These are phyloP conservation scores for Taiozyma onychis DNA, from an alignment of 1,139 yeast genomes.

Conservation along the genomic window DNA sequence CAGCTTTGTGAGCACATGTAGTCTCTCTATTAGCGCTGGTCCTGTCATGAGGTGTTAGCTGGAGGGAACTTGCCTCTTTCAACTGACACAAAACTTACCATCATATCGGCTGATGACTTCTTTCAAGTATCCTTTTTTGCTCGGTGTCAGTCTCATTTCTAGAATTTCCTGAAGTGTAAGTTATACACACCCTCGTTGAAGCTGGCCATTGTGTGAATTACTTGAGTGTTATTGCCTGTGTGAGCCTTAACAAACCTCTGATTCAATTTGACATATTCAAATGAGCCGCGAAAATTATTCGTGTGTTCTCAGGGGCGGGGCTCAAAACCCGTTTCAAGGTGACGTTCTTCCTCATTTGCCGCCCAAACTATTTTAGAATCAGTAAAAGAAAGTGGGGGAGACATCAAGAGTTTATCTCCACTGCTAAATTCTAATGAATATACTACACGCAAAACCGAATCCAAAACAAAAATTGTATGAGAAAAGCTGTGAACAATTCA, in stretches of 20 bases:
- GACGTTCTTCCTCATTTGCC: too few species aligned
- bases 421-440: too few species aligned
- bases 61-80: background rate
- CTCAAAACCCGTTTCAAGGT: too few species aligned
- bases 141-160: background rate
- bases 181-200: background rate
- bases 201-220: background rate
- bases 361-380: too few species aligned
- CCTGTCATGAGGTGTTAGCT: slow-evolving; percentile 4
- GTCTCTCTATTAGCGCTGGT: slow-evolving; percentile 12
- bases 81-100: background rate
- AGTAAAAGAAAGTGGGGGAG: too few species aligned
- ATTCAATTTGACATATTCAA: background rate
- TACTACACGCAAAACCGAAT: too few species aligned
- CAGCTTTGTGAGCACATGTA: slow-evolving; percentile 6
- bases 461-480: too few species aligned
- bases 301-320: background rate
- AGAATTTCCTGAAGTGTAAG: background rate
- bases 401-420: too few species aligned
- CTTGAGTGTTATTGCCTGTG: background rate
- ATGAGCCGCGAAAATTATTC: background rate
- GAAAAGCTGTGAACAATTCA: too few species aligned
- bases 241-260: background rate
- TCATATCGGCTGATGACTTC: background rate
- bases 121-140: background rate